phyloP scores from a whole-genome alignment of 2,329 filamentous ascomycete species.

The Colletotrichum sidae region DNA sequence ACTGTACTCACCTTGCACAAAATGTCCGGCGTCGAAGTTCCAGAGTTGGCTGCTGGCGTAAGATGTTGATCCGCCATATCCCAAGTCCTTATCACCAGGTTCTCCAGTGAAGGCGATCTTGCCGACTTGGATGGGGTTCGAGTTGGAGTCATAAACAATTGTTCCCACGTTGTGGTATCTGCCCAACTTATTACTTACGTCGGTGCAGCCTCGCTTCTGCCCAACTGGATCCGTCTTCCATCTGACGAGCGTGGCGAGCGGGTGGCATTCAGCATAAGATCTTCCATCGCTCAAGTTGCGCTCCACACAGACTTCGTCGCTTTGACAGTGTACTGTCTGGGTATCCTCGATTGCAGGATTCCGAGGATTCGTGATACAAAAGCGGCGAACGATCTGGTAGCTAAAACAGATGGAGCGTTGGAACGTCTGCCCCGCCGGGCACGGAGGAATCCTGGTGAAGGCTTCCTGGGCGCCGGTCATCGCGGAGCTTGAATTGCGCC shows the following conservation, averaged over 20 bases:
- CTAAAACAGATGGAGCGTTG: not conserved
- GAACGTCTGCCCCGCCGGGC: conserved; percentile 1
- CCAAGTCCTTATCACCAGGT: not conserved
- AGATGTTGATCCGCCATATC: not conserved
- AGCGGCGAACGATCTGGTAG: not conserved
- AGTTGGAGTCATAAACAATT: not conserved
- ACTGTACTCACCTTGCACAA: not conserved
- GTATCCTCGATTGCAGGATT: not conserved
- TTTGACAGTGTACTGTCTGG: not conserved
- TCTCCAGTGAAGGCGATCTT: not conserved
- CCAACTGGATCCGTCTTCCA: not conserved
- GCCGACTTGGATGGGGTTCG: conserved; percentile 1
- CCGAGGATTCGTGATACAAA: not conserved
- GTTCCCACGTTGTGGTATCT: not conserved
- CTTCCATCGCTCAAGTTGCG: not conserved
- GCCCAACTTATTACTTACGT: not conserved
- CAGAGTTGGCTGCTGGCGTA: not conserved
- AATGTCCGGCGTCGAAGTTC: not conserved
- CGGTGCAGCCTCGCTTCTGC: not conserved
- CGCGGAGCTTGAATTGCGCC: not conserved
- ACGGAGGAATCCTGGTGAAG: not conserved
- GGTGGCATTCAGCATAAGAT: not conserved
- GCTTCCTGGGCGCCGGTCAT: not conserved
- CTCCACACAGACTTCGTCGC: not conserved
- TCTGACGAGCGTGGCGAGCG: not conserved